Base-by-base conservation (phyloP, 352 stramenopile genomes). In the Pythium angustatum region DNA sequence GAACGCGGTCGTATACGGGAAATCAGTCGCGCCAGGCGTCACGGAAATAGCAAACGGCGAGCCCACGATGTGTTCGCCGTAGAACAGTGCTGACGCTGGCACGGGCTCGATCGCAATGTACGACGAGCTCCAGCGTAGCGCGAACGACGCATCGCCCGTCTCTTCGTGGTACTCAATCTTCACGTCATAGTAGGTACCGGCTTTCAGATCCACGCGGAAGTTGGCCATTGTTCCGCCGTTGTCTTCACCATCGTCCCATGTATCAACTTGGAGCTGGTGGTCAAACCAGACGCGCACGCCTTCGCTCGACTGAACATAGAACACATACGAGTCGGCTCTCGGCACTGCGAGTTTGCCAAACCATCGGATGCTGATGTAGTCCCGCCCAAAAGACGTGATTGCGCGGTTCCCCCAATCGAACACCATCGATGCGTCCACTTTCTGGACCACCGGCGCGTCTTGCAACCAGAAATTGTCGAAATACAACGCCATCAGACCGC, bases 401-500 rank as follows among this genome's bases (percentile, higher is more conserved):
- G 89, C 61, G 19, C 81, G 78, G n/a, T 85, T 87, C 12, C 94
- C 95, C 88, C 90, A 98, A 68, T 96, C 75, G 57, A 98, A 97
- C 17, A 87, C 67, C 27, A 98, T 72, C 28, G 76, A 77, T 14
- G 85, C 50, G 60, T 99, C 96, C 3, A 98, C 76, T 41, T 88
- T 72, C 17, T 85, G 71, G 24, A 98, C 78, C n/a, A 91, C 87
- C 10, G 96, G 91, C 6, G 81, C 76, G 44, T 96, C 96, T 60
- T 98, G 82, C 17, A 99, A 72, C 95, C 96, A 99, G 67, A 93
- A 97, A 64, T 99, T 99, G 62, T 99, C 96, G 62, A 94, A 99
- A 70, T 99, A 99, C 4, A 92, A 75, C 0, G 82, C 94, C 10
- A 76, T 68, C 9, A 99, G 70, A 17, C 97, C 96, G 17, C 96